A percentile compares a stretch with the other conserved stretches of the same genome.
phyloP scores from a whole-genome alignment of 192 early-diverging fungal species.

The Podila verticillata region DNA sequence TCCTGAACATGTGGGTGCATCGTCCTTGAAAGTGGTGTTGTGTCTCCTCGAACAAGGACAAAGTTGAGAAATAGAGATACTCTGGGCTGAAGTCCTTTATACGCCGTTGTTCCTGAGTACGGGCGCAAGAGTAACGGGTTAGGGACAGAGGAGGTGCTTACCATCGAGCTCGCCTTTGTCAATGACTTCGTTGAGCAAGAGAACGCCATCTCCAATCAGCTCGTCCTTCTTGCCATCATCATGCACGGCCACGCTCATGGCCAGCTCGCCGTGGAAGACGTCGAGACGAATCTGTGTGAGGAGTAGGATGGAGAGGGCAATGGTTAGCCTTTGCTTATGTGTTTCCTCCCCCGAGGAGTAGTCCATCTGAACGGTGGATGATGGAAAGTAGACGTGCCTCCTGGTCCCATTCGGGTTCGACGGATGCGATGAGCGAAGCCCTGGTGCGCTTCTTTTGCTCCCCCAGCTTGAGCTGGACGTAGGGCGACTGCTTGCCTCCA shows the following conservation, averaged over 20 bases:
- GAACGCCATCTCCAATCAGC: constrained; percentile 57
- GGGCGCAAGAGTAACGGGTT: background rate
- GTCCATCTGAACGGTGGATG: background rate
- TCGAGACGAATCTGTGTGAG: constrained; percentile 53
- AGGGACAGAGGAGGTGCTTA: constrained; percentile 5
- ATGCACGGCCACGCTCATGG: constrained; percentile 54
- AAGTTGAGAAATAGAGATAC: too few species aligned
- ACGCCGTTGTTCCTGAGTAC: background rate
- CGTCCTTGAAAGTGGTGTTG: too few species aligned
- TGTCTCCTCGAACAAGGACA: too few species aligned
- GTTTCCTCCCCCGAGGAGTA: background rate
- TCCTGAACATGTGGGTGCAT: too few species aligned
- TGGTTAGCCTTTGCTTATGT: background rate
- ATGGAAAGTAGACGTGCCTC: constrained; percentile 26
- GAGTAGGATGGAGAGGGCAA: background rate
- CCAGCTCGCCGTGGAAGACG: constrained; percentile 55
- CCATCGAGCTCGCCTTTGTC: constrained; percentile 64
- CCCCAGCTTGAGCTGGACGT: constrained; percentile 43
- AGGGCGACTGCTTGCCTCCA: constrained; percentile 47
- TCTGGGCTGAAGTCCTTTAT: too few species aligned
- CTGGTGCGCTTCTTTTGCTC: constrained; percentile 45
- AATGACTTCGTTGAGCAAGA: constrained; percentile 57
- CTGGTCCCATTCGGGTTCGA: constrained; percentile 52
- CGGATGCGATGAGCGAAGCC: constrained; percentile 38
- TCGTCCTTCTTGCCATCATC: constrained; percentile 63